Evolutionary conservation across 2,329 filamentous ascomycete genomes (phyloP).

Genomic region (Fusarium ambrosium): DNA sequence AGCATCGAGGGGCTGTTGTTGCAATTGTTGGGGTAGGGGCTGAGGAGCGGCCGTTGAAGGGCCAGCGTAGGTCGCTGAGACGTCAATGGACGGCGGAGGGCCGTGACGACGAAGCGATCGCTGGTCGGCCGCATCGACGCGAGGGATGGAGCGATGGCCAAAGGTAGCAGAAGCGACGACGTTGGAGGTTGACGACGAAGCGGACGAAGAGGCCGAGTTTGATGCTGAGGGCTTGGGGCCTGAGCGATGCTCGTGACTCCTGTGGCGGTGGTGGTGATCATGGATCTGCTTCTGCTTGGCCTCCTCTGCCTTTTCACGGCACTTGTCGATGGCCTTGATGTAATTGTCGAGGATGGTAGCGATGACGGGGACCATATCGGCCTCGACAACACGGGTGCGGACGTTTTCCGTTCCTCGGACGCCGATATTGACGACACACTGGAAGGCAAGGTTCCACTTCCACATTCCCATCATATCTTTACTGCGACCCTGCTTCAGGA

Average conservation of each 20-base stretch:
- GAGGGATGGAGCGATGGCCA: slow-evolving; percentile 64
- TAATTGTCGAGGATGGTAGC: slow-evolving; percentile 99
- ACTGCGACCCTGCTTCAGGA: slow-evolving; percentile 95
- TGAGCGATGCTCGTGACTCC: slow-evolving; percentile 63
- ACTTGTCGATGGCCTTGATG: slow-evolving; percentile 94
- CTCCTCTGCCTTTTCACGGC: slow-evolving; percentile 87
- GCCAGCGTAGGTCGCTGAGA: slow-evolving; percentile 59
- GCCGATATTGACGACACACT: slow-evolving; percentile 98
- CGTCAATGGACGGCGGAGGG: slow-evolving; percentile 79
- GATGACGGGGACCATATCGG: slow-evolving; percentile 99
- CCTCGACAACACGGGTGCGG: slow-evolving; percentile 94
- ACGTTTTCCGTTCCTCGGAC: slow-evolving; percentile 95
- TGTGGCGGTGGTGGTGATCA: slow-evolving; percentile 65
- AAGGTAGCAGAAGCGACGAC: slow-evolving; percentile 54
- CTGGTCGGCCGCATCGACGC: slow-evolving; percentile 69
- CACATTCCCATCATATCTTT: slow-evolving; percentile 99
- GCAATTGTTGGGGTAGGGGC: slow-evolving; percentile 25
- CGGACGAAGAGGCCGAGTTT: slow-evolving; percentile 52
- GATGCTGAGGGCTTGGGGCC: slow-evolving; percentile 59
- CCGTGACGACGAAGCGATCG: slow-evolving; percentile 80
- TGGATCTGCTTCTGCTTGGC: slow-evolving; percentile 78
- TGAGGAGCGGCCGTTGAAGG: slow-evolving; percentile 51
- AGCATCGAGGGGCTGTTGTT: slow-evolving; percentile 44
- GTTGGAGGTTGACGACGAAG: slow-evolving; percentile 46
- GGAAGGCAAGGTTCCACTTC: slow-evolving; percentile 99